Evolutionary conservation across 176 grass and related monocot genomes (phyloP).

Genomic region (Juncus effusus): DNA sequence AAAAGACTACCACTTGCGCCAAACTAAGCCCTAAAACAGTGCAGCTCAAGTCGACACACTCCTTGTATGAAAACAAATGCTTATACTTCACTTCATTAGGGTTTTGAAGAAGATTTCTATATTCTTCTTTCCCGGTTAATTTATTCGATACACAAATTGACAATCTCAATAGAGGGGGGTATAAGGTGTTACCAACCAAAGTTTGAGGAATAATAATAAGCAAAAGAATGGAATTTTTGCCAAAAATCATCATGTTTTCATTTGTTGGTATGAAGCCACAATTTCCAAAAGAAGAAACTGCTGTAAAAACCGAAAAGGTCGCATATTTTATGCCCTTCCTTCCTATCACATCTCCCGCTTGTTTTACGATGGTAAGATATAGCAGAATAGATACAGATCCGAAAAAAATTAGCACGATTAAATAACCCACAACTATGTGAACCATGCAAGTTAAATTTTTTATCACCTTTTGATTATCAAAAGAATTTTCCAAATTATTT

Average conservation of each 20-base stretch:
- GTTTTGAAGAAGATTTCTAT: constrained; percentile 43
- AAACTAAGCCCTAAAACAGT: constrained; percentile 48
- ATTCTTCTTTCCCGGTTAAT: constrained; percentile 49
- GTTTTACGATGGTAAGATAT: constrained; percentile 44
- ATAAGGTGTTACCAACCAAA: constrained; percentile 52
- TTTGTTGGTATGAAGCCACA: constrained; percentile 81
- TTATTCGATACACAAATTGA: constrained; percentile 49
- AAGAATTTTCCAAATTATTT: constrained; percentile 1
- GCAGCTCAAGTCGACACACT: constrained; percentile 37
- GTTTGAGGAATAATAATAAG: constrained; percentile 63
- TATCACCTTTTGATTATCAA: constrained; percentile 23
- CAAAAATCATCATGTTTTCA: constrained; percentile 74
- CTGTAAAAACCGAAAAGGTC: constrained; percentile 63
- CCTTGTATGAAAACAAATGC: constrained; percentile 44
- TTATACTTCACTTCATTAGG: constrained; percentile 32
- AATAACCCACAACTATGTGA: constrained; percentile 40
- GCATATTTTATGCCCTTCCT: constrained; percentile 38
- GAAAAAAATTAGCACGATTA: constrained; percentile 35
- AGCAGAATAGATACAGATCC: constrained; percentile 46
- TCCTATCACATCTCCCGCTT: constrained; percentile 41
- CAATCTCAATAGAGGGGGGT: constrained; percentile 59
- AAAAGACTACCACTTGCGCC: constrained; percentile 55
- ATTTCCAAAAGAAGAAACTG: constrained; percentile 61
- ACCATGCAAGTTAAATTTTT: constrained; percentile 35
- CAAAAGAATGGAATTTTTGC: constrained; percentile 45